Base-by-base conservation (phyloP, 2,329 filamentous ascomycete genomes). In the Pseudofabraea citricarpa region DNA sequence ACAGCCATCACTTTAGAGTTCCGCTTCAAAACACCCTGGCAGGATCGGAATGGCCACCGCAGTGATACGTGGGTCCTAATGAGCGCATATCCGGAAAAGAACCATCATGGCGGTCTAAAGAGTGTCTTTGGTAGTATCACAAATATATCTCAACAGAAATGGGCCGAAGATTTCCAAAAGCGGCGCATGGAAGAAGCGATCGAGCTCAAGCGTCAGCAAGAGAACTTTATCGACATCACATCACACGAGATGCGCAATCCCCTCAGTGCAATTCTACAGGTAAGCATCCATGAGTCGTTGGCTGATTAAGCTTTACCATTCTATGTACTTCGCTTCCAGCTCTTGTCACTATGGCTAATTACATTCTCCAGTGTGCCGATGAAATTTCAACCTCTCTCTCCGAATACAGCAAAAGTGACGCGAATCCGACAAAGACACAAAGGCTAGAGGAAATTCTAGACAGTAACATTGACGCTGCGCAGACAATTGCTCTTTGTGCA, bases 111-210 rank as follows among this genome's bases (percentile, higher is more conserved):
- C 3, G 67, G 70, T 21, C 71, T 90, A 40, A 87, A 87, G 65
- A 80, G 82, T 48, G 83, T 90, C 3, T 90, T 90, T 54, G 86
- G 85, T 41, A 86, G 82, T 57, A 83, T 94, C 40, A 91, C 87
- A 0, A 87, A 94, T 57, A 94, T 95, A 51, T 89, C 85, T 15
- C 79, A 85, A 42, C 87, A 93, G 60, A 95, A 94, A 61, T 84
- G 83, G 72, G 87, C 88, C 1, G 88, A 94, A 62, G 81, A 83
- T 36, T 80, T 89, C 24, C 87, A 94, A 62, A 87, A 78, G 55
- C 75, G 82, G 35, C 81, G 87, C 45, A 84, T 87, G 56, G 79
- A 90, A 56, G 87, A 93, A 60, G 89, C 87, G 0, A 79, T 90
- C 2, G 85, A 91, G 59, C 73, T 90, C 48, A 93, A 93, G 62